Conservation (phyloP, 495 filamentous ascomycete species). For the Daldinia childiae region DNA sequence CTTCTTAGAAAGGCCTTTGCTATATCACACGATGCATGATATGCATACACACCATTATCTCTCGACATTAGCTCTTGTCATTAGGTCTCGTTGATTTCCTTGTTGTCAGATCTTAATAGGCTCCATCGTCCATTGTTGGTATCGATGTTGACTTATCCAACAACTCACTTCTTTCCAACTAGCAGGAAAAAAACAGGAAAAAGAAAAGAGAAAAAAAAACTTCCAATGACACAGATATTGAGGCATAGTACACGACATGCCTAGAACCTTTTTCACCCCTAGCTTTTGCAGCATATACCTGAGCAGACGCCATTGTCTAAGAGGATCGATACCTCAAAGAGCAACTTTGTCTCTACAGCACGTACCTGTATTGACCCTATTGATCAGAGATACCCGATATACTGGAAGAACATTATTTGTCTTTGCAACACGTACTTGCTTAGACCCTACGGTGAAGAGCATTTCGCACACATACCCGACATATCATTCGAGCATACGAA, state of each 20-base stretch:
- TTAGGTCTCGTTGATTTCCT: neutral
- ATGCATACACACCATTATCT: neutral
- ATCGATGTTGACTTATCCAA: neutral
- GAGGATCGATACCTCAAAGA: neutral
- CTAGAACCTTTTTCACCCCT: neutral
- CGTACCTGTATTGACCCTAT: neutral
- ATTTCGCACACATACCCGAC: neutral
- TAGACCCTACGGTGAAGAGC: neutral
- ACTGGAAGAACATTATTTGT: neutral
- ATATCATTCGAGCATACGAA: neutral
- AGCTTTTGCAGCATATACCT: neutral
- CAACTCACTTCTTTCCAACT: neutral
- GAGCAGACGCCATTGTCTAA: neutral
- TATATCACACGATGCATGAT: no score
- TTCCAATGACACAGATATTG: neutral
- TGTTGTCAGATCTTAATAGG: neutral
- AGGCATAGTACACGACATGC: neutral
- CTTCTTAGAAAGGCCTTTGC: conserved; percentile 2
- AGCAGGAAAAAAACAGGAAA: neutral
- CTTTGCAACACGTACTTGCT: neutral
- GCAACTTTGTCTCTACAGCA: neutral
- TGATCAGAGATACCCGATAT: neutral
- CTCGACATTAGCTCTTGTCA: neutral
- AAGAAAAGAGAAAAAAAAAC: neutral
- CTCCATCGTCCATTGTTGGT: neutral